Base-by-base conservation (phyloP, 2,329 filamentous ascomycete genomes). In the Exophiala lecanii-corni region DNA sequence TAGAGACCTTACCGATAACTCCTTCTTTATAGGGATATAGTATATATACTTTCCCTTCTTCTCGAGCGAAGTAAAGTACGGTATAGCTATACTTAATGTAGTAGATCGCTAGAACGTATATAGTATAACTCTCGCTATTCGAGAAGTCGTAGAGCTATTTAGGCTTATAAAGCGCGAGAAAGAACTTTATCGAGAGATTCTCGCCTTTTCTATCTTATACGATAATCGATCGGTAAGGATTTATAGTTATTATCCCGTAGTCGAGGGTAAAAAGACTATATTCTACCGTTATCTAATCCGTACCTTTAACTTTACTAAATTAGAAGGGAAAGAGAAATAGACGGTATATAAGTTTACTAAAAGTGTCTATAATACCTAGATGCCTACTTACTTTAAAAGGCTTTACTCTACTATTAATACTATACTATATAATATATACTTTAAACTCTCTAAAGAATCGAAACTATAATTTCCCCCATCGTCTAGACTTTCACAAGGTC, bases 1-100 rank as follows among this genome's bases (percentile, higher is more conserved):
- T 38, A 59, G 67, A 43, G 53, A 21, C 17, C 73, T 64, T 18
- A 63, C 55, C 47, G 59, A 67, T 41, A 54, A 16, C 19, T 74
- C 64, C 15, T 64, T 57, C 48, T 71, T 74, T 40, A 68, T 70
- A 60, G 65, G 54, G 6, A 75, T 67, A 9, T 68, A 62, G 40
- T 57, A 65, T 4, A 72, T 74, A 60, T 70, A 67, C 58, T 73
- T 76, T 49, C 70, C 70, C 2, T 76, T 74, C 49, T 57, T 76
- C 0, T 66, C 66, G 0, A 71, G 64, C 54, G 68, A 76, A 53
- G 69, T 73, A 1, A 73, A 73, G 55, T 71, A 64, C 46, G 62
- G 68, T 32, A 54, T 57, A 19, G 58, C 49, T 18, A 59, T 53
- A 1, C 65, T 53, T 47, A 56, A 61, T 23, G 49, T 57, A 31